Evolutionary conservation across 306 rosid genomes (phyloP).

Genomic region (Arachis stenosperma): DNA sequence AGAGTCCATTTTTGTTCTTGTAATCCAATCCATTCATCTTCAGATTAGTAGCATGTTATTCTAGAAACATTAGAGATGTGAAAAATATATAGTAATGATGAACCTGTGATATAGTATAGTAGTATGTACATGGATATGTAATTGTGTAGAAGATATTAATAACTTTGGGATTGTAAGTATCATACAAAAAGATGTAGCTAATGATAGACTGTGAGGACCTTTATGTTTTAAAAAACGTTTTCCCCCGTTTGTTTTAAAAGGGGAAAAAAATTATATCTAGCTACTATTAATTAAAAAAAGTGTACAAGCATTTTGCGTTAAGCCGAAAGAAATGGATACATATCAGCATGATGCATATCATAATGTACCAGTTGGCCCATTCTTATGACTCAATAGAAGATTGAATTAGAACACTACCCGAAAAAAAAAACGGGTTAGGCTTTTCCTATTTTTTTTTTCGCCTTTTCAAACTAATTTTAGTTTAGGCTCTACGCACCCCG

Average conservation of each 20-base stretch:
- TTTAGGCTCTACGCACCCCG: no score
- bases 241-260: not conserved
- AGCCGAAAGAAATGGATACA: no score
- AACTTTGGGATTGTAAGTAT: constrained; percentile 34
- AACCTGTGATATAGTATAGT: constrained; percentile 18
- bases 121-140: constrained; percentile 18
- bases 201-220: constrained; percentile 28
- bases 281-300: no score
- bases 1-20: constrained; percentile 5
- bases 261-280: no score
- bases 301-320: no score
- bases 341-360: no score
- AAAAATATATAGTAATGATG: constrained; percentile 31
- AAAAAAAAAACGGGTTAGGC: no score
- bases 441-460: no score
- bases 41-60: constrained; percentile 38
- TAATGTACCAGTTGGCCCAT: no score
- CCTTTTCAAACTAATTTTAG: no score
- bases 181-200: constrained; percentile 17
- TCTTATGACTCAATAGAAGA: no score
- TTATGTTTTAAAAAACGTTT: not conserved
- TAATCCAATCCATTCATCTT: constrained; percentile 17
- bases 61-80: constrained; percentile 33
- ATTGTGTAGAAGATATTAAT: constrained; percentile 11
- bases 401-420: no score